Base-by-base conservation (phyloP, 2,329 filamentous ascomycete species). In the Alternaria sp. region DNA sequence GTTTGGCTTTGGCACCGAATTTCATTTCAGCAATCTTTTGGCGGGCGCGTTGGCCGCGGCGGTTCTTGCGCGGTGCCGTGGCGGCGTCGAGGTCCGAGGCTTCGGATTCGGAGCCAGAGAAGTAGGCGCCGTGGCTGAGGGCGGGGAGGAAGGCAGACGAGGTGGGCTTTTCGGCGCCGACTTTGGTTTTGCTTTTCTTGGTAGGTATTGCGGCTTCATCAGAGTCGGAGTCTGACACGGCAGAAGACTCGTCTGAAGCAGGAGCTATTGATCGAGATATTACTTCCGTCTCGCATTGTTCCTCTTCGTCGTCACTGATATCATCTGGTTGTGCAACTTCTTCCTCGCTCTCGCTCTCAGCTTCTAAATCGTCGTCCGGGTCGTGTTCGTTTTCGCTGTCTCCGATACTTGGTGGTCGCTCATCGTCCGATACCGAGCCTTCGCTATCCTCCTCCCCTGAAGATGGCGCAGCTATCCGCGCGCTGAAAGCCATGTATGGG, bases 21-120 rank as follows among this genome's bases (percentile, higher is more conserved):
- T 93, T 94, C 79, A 91, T 89, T 80, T 94, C 91, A 81, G 88
- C 90, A 58, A 95, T 90, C 24, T 88, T 86, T 72, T 91, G 90
- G 8, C 91, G 86, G n/a, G 89, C 90, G 41, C 88, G 85, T 78
- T 96, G 91, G 3, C 91, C 91, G 45, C 87, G 83, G 23, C 90
- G 84, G 69, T 94, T 93, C 78, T 93, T 93, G 67, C 86, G 86
- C 0, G 82, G 78, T 1, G 81, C 66, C 4, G 81, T 81, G 5
- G 84, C 85, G 2, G 75, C 68, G 17, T 82, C 80, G 23, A 83
- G 77, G 31, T 82, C 80, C 51, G 92, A 90, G 23, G 91, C 80
- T 62, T 90, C 88, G 0, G 88, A 90, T 6, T 91, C 90, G 8
- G 88, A 91, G 45, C 90, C 90, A 2, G 90, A 92, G 68, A 91